Base-by-base conservation (phyloP, 441 rosid species). In the Aquilaria agallochum region DNA sequence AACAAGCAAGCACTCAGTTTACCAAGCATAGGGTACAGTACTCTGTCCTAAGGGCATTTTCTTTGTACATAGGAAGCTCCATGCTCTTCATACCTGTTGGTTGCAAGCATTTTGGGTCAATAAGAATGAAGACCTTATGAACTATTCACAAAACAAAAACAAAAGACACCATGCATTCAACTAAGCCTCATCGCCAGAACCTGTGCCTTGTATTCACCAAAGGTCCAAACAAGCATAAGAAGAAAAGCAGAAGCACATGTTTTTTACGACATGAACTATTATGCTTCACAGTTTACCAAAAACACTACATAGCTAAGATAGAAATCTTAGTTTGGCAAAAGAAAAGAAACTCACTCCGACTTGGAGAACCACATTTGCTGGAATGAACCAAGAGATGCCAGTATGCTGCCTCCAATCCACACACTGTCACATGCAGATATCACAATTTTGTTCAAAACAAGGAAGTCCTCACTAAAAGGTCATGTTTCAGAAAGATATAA, bases 301-400 rank as follows among this genome's bases (percentile, higher is more conserved):
- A 36, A 36, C 7, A 36, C 6, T 8, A 2, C 42, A 3, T 36
- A 36, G 5, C 42, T 4, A 36, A 2, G 42, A 8, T 4, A 36
- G 42, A 8, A 36, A 8, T 3, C 5, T 4, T 36, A 36, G 42
- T 36, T 36, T 62, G 11, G 54, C 11, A 49, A 60, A 50, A 60
- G 13, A 11, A 59, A 49, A 5, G 31, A 47, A 55, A 77, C 97
- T 86, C 82, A 95, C 99, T 95, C 98, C 0, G 98, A 72, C 70
- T 92, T 95, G 62, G 99, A 95, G 86, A 95, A 86, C 99, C 98
- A 95, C 98, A 92, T 95, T 75, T 95, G 98, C 83, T 95, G 97
- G 76, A 95, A 95, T 47, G 99, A 95, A 48, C 99, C 98, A 12
- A 95, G 93, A 42, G 99, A 95, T 58, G 99, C 99, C 83, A 90